A percentile compares a stretch with the other conserved stretches of the same genome.
phyloP scores from a whole-genome alignment of 495 filamentous ascomycete species.

The Aspergillus affinis region DNA sequence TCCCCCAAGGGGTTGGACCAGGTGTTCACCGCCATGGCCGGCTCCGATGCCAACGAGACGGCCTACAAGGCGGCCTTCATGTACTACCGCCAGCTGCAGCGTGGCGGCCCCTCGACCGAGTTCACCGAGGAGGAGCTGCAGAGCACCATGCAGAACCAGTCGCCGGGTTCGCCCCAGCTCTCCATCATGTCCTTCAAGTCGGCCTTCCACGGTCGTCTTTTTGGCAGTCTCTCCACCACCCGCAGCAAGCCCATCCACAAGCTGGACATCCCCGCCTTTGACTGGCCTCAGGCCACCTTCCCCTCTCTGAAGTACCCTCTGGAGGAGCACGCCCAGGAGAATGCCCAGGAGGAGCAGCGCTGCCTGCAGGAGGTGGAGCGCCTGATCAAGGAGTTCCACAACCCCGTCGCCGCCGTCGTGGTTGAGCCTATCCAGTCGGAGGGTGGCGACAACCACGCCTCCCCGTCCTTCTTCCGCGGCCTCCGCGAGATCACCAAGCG shows the following conservation, averaged over 20 bases:
- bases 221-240: constrained; percentile 89
- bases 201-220: constrained; percentile 93
- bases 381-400: constrained; percentile 77
- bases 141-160: constrained; percentile 80
- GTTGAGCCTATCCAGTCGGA: constrained; percentile 98
- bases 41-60: constrained; percentile 98
- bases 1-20: constrained; percentile 90
- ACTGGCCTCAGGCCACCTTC: constrained; percentile 97
- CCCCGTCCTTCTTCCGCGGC: constrained; percentile 85
- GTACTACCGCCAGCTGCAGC: constrained; percentile 86
- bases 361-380: constrained; percentile 88
- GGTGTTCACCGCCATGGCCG: constrained; percentile 95
- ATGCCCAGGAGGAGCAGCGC: constrained; percentile 77
- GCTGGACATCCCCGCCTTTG: constrained; percentile 95
- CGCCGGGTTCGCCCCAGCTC: constrained; percentile 77
- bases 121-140: constrained; percentile 81
- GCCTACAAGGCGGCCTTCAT: constrained; percentile 99
- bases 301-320: constrained; percentile 88
- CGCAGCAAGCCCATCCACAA: constrained; percentile 98
- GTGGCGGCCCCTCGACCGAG: constrained; percentile 77
- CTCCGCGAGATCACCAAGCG: constrained; percentile 84
- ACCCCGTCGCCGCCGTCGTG: constrained; percentile 85
- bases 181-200: constrained; percentile 93
- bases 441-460: constrained; percentile 98
- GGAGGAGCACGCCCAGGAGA: constrained; percentile 77